These are phyloP conservation scores for Chloris gayana DNA, from an alignment of 176 grass and related monocot species.

Conservation along the genomic window DNA sequence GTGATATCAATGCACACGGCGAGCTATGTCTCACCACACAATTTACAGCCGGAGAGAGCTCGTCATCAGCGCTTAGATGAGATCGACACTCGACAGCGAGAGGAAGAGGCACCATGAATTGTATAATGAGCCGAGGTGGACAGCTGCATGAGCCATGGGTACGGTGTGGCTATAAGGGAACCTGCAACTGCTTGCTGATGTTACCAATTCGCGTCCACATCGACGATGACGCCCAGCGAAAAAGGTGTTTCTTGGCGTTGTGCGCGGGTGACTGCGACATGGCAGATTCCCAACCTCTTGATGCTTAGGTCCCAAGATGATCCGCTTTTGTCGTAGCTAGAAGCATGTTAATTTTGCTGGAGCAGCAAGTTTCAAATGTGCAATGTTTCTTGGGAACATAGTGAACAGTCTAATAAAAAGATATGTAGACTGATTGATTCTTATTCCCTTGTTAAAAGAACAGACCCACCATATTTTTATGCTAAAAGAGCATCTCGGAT, in stretches of 20 bases:
- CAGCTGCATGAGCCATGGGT: constrained; percentile 42
- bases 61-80: constrained; percentile 9
- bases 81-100: constrained; percentile 25
- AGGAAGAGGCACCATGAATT: constrained; percentile 12
- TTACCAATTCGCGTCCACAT: too few relatives aligned
- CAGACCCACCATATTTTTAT: too few relatives aligned
- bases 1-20: not conserved
- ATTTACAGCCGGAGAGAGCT: constrained; percentile 35
- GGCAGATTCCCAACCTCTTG: constrained; percentile 39
- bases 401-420: too few relatives aligned
- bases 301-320: constrained; percentile 9
- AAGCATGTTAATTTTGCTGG: not conserved
- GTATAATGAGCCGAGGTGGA: constrained; percentile 22
- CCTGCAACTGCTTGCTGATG: too few relatives aligned
- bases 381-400: not conserved
- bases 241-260: too few relatives aligned
- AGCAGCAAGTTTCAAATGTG: not conserved
- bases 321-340: constrained; percentile 43
- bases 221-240: too few relatives aligned
- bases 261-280: too few relatives aligned
- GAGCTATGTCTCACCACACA: not conserved
- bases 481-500: too few relatives aligned
- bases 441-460: too few relatives aligned
- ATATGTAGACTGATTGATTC: too few relatives aligned
- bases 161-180: constrained; percentile 51